Base-by-base conservation (phyloP, 2,329 filamentous ascomycete species). In the Pezicula rhizophila region DNA sequence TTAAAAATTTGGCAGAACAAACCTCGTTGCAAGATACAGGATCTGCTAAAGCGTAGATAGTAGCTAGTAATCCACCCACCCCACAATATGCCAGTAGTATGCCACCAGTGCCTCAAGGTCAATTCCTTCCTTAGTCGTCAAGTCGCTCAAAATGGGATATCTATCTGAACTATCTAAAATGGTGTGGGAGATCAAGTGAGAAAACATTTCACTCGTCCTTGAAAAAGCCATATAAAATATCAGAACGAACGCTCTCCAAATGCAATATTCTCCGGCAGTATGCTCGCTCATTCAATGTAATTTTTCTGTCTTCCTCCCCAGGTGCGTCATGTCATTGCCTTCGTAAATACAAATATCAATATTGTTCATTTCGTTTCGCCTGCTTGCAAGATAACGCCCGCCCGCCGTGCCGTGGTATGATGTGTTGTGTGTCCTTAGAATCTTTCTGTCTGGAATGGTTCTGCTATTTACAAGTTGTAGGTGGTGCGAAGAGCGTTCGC, bases 321-420 rank as follows among this genome's bases (percentile, higher is more conserved):
- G 17, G 28, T 33, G 17, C 28, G 28, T 28, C 28, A n/a, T 15
- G 23, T 42, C 31, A 39, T 47, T 57, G 46, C 37, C 42, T 48
- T 52, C 50, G 50, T 55, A 50, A 48, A 49, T 50, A 49, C 48
- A 52, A 40, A 33, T 49, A 39, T 48, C 10, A 40, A 44, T 44
- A 34, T 48, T 39, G 46, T 42, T 42, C 41, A 25, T n/a, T 41
- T 48, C 42, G 37, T 40, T 42, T 39, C 40, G 28, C 38, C 38
- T 20, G 38, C 17, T 40, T 40, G 8, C 28, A 31, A 12, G 11
- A 31, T 31, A 31, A 31, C 39, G 23, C 43, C 45, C 33, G 15
- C 41, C 38, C 28, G 25, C 42, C n/a, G 23, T 46, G 37, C 44
- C 45, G 64, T 56, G 69, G 67, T 54, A 75, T 67, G 25, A 66